Evolutionary conservation across 306 rosid genomes (phyloP), one percentile per base, ranked within the genome.

Genomic region (Prosopis cineraria): DNA sequence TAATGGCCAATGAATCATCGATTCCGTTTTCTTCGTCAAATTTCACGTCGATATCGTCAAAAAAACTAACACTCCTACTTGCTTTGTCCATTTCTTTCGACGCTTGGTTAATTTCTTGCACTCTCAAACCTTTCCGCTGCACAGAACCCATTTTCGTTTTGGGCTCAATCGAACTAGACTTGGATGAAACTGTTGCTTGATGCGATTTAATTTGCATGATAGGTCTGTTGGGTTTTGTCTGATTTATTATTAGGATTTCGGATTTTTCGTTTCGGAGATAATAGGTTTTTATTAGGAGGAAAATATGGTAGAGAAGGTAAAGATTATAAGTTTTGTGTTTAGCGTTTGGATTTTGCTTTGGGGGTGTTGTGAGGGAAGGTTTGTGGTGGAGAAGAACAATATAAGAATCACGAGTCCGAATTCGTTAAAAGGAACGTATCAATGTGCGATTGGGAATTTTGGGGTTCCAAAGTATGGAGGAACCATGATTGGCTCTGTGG

Each of bases 381-480:
- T 92, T 76, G 92, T 95, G 80, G 98, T 95, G 72, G 98, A 95
- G 91, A 95, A 95, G 93, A 95, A 89, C 85, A 95, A 87, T 80
- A 84, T 95, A 84, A 95, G 75, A 73, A 83, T 95, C 45, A 90
- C 85, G 25, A 83, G 92, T 16, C 97, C 98, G 17, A 68, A 48
- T 58, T 74, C 95, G 2, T 70, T 95, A 83, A 89, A 76, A 75
- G 95, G 95, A 68, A 40, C 70, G 0, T 82, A 95, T 75, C 92
- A 95, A 76, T 95, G 98, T 82, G 97, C 98, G 9, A 95, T 95
- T 80, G 98, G 98, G 56, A 95, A 92, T 83, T 95, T 95, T 86
- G 98, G 98, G 77, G 92, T 95, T 12, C 98, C 98, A 48, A 89
- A 83, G 48, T 92, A 95, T 83, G 97, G 98, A 78, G 98, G 98